Conservation (phyloP, 805 yeast species). For the Wickerhamiella bombiphila region DNA sequence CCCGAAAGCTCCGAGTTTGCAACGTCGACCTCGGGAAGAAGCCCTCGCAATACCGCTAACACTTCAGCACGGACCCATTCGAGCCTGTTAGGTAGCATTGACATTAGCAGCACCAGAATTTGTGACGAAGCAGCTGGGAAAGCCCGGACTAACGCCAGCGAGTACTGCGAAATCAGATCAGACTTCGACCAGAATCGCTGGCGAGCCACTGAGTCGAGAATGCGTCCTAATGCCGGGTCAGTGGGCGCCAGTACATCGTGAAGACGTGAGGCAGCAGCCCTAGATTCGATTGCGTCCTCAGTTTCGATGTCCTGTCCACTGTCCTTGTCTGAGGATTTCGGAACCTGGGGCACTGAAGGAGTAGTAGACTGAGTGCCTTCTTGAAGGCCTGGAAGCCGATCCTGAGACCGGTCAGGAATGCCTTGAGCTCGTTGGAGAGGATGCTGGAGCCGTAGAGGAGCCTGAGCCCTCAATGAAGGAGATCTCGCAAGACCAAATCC, state of each 20-base stretch:
- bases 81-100: slow-evolving; percentile 60
- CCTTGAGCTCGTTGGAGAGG: not conserved
- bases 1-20: slow-evolving; percentile 47
- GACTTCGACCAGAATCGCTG: slow-evolving; percentile 75
- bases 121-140: slow-evolving; percentile 66
- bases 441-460: not conserved
- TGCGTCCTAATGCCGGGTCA: slow-evolving; percentile 39
- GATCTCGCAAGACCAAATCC: too few relatives aligned
- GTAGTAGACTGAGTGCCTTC: too few relatives aligned
- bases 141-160: slow-evolving; percentile 50
- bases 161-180: slow-evolving; percentile 73
- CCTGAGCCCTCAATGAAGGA: too few relatives aligned
- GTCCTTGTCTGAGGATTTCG: too few relatives aligned
- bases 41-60: slow-evolving; percentile 54
- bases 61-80: slow-evolving; percentile 73
- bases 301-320: slow-evolving; percentile 52
- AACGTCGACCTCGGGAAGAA: slow-evolving; percentile 67
- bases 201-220: slow-evolving; percentile 62
- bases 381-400: too few relatives aligned
- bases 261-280: slow-evolving; percentile 32
- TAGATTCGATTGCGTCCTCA: slow-evolving; percentile 33
- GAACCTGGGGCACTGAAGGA: too few relatives aligned
- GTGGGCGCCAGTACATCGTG: slow-evolving; percentile 31
- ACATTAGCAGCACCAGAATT: slow-evolving; percentile 58
- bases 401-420: too few relatives aligned